These are phyloP conservation scores for Peniophora sp. DNA, from an alignment of 1,284 basidiomycete species.

Conservation along the genomic window DNA sequence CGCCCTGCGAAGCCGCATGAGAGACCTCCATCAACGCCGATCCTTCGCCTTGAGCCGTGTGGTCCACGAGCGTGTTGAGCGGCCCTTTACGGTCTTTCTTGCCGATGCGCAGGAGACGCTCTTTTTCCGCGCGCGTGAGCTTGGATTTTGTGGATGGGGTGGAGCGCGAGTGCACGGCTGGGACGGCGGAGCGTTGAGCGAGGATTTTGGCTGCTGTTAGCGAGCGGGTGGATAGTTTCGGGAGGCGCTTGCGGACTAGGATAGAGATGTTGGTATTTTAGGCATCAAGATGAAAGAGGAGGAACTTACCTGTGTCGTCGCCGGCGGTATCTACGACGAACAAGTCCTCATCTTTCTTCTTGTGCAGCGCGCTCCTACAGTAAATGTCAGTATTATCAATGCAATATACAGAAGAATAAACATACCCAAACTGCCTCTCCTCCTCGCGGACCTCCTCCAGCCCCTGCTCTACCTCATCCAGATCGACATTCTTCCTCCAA, in stretches of 20 bases:
- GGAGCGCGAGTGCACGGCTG: constrained; percentile 60
- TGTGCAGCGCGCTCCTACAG: constrained; percentile 47
- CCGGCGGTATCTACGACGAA: constrained; percentile 78
- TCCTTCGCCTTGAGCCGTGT: constrained; percentile 52
- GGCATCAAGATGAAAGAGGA: constrained; percentile 1
- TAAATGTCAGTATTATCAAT: constrained; percentile 9
- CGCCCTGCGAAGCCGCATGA: constrained; percentile 60
- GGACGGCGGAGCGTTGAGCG: constrained; percentile 75
- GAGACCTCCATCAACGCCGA: constrained; percentile 55
- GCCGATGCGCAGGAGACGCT: constrained; percentile 64
- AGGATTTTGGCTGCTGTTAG: constrained; percentile 82
- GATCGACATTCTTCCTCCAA: constrained; percentile 90
- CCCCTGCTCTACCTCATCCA: constrained; percentile 66
- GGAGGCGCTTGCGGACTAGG: constrained; percentile 50
- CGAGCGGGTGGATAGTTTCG: constrained; percentile 43
- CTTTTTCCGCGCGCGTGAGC: constrained; percentile 61
- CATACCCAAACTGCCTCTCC: constrained; percentile 72
- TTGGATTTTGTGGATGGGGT: constrained; percentile 17
- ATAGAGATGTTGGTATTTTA: neutral
- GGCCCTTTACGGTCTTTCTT: constrained; percentile 64
- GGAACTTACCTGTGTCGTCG: constrained; percentile 60
- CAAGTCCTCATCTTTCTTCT: constrained; percentile 62
- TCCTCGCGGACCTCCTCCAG: constrained; percentile 71
- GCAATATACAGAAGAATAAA: constrained; percentile 4
- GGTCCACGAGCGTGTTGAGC: constrained; percentile 62